A percentile compares a stretch with the other conserved stretches of the same genome.
phyloP scores from a whole-genome alignment of 345 rosid genomes.

The Conringia planisiliqua region DNA sequence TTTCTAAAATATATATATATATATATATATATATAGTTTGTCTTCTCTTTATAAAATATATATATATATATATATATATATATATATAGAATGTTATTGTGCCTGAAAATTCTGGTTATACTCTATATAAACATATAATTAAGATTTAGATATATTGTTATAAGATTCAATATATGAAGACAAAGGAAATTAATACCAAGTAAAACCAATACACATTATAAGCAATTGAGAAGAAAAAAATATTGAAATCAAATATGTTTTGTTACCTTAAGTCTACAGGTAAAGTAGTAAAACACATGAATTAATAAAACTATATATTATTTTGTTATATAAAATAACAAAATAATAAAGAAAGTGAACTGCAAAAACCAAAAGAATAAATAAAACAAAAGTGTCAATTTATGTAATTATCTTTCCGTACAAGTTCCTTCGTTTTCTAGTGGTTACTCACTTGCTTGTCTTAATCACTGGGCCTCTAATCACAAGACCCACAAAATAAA shows the following conservation, averaged over 20 bases:
- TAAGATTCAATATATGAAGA: neutral
- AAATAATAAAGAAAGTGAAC: neutral
- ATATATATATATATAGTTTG: too few relatives aligned
- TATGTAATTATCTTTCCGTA: constrained; percentile 22
- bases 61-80: too few relatives aligned
- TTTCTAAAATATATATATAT: too few relatives aligned
- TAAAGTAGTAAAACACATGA: neutral
- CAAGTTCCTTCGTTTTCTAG: constrained; percentile 11
- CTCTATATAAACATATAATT: neutral
- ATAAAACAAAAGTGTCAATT: constrained; percentile 7
- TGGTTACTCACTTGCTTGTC: constrained; percentile 14
- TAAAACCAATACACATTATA: neutral
- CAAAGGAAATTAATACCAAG: neutral
- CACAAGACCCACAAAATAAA: constrained; percentile 15
- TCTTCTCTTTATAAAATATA: too few relatives aligned
- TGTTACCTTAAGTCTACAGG: neutral
- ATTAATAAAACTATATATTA: constrained; percentile 1
- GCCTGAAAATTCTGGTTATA: neutral
- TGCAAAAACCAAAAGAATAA: neutral
- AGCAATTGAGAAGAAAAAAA: neutral
- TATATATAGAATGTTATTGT: neutral
- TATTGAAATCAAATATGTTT: neutral
- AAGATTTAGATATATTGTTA: neutral
- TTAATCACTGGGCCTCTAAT: constrained; percentile 23
- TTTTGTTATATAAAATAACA: neutral